Evolutionary conservation across 1,284 basidiomycete genomes (phyloP).

Genomic region (Takashimella koratensis): DNA sequence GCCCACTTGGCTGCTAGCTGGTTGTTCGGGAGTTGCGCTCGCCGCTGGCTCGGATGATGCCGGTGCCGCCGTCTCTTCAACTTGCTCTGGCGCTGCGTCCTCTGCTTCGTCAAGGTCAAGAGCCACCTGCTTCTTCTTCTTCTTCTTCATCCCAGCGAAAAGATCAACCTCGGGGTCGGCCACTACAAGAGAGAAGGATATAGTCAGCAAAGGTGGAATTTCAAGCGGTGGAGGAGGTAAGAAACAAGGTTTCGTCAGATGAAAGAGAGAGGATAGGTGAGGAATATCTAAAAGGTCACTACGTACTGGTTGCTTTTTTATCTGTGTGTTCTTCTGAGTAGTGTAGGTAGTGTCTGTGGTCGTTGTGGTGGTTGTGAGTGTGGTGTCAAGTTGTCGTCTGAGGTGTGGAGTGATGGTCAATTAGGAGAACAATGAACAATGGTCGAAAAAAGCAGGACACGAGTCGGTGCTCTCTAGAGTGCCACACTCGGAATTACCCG

Average conservation of each 20-base stretch:
- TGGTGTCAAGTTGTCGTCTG: too few relatives aligned
- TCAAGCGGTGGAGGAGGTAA: too few relatives aligned
- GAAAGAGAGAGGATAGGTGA: not conserved
- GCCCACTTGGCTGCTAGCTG: slow-evolving; percentile 12
- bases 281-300: not conserved
- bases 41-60: slow-evolving; percentile 40
- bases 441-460: too few relatives aligned
- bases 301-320: too few relatives aligned
- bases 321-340: too few relatives aligned
- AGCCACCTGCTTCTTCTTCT: slow-evolving; percentile 52
- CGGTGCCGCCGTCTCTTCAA: slow-evolving; percentile 2
- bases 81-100: slow-evolving; percentile 15
- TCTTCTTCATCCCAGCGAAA: slow-evolving; percentile 55
- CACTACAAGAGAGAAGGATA: slow-evolving; percentile 32
- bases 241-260: not conserved
- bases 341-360: too few relatives aligned
- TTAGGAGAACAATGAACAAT: too few relatives aligned
- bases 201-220: too few relatives aligned
- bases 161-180: slow-evolving; percentile 50
- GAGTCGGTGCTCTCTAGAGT: too few relatives aligned
- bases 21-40: slow-evolving; percentile 26
- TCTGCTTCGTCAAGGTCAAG: slow-evolving; percentile 46
- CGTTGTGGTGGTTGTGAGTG: too few relatives aligned
- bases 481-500: too few relatives aligned
- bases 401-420: too few relatives aligned